Evolutionary conservation across 2,329 filamentous ascomycete genomes (phyloP), one percentile per base, ranked within the genome.

Genomic region (Didymella glomerata): DNA sequence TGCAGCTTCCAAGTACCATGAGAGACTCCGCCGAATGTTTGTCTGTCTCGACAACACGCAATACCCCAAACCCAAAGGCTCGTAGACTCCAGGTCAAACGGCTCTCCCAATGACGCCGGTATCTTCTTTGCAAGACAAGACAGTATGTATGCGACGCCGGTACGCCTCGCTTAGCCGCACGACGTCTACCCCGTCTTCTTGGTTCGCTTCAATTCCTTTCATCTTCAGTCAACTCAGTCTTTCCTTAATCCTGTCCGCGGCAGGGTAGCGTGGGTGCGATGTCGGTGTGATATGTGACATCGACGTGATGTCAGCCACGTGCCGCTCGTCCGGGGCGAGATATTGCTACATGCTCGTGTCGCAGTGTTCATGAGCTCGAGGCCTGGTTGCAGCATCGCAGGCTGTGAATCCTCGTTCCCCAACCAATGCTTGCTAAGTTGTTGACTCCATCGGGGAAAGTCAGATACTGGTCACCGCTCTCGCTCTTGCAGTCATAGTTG

Each of bases 361-460:
- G 32, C 16, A 36, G 11, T 36, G 16, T 36, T 55, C 51, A 56
- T 32, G 47, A 52, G 42, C 44, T 25, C 4, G 54, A 40, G 4
- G 56, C 46, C 32, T 66, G 66, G 38, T 74, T 71, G 40, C 54
- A 53, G 50, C 74, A 76, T 18, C 59, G 64, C 13, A 76, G 32
- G 18, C 70, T 62, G 49, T 73, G 71, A 14, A 76, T 72, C 32
- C 66, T 60, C 0, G 64, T 68, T 1, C 65, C 65, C 73, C 73
- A 76, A 4, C 63, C 68, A 9, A 67, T 65, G 45, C 70, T 72
- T 2, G 56, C 65, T 4, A 76, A 63, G 36, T 74, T 76, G 51
- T 76, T 76, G 40, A 70, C 67, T 5, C 74, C 74, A 30, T 72
- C 71, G 6, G 71, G 47, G 10, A 74, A 64, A 0, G 65, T 60